Conservation (phyloP, 139 green algal genomes). For the Bryopsis sp. region DNA sequence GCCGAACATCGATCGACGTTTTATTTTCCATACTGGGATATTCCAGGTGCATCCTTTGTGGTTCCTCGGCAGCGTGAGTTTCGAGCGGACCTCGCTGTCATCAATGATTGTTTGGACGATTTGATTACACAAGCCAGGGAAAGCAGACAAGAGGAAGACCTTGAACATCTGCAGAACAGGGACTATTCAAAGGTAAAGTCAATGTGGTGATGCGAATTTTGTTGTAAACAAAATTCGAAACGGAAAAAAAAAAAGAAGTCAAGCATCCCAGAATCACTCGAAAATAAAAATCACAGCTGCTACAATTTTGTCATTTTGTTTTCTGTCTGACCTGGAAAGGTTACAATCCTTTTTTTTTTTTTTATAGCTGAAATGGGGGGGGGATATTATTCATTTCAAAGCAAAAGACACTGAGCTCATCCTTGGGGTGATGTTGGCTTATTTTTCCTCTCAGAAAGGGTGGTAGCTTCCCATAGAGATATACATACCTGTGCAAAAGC, state of each 20-base stretch:
- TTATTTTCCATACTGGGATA: constrained; percentile 98
- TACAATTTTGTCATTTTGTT: too few species aligned
- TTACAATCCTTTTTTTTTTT: background rate
- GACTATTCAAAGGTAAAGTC: constrained; percentile 69
- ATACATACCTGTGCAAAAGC: too few species aligned
- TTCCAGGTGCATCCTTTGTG: constrained; percentile 49
- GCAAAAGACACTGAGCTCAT: too few species aligned
- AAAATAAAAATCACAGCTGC: background rate
- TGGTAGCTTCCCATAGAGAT: too few species aligned
- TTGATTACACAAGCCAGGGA: constrained; percentile 68
- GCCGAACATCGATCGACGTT: constrained; percentile 97
- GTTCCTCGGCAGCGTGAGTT: constrained; percentile 70
- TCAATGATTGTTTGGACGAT: constrained; percentile 82
- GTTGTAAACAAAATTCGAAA: constrained; percentile 1
- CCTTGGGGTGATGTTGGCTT: background rate
- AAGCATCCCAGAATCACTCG: background rate
- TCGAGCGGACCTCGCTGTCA: constrained; percentile 64
- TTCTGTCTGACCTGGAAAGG: too few species aligned
- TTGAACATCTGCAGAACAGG: constrained; percentile 65
- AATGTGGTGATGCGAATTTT: too few species aligned
- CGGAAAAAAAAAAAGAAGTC: too few species aligned
- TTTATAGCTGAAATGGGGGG: too few species aligned
- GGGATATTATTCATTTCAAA: too few species aligned
- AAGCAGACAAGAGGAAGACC: constrained; percentile 52
- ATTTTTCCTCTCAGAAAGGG: background rate